Percentiles rank a stretch among this genome's conserved stretches.
Conservation (phyloP, 2,329 filamentous ascomycete species). For the Penicillium sp. region DNA sequence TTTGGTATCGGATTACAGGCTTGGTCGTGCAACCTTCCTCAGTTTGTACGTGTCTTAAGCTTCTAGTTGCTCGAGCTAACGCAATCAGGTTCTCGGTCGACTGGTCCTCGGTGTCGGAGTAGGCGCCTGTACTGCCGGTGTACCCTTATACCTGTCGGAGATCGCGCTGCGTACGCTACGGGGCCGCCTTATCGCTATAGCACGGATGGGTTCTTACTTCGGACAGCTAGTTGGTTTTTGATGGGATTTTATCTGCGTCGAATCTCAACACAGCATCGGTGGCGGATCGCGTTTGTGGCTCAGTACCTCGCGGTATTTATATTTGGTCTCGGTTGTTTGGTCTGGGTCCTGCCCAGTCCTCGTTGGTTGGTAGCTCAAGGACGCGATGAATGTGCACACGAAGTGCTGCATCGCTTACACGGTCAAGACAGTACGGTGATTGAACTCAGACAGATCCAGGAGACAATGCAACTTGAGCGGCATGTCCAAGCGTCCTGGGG, state of each 20-base stretch:
- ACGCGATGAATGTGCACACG: slow-evolving; percentile 25
- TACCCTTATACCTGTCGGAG: slow-evolving; percentile 27
- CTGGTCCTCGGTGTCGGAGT: slow-evolving; percentile 23
- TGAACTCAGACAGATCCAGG: slow-evolving; percentile 26
- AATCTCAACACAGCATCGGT: slow-evolving; percentile 23
- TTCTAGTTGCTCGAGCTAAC: background rate
- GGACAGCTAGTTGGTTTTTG: slow-evolving; percentile 17
- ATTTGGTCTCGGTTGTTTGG: slow-evolving; percentile 18
- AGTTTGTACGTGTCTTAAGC: slow-evolving; percentile 22
- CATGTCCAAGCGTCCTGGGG: slow-evolving; percentile 12
- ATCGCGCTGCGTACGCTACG: slow-evolving; percentile 25
- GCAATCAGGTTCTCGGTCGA: slow-evolving; percentile 22
- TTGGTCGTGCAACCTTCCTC: slow-evolving; percentile 25
- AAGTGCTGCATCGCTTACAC: slow-evolving; percentile 26
- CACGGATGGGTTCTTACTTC: slow-evolving; percentile 20
- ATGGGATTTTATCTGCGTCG: slow-evolving; percentile 26
- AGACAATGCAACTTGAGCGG: slow-evolving; percentile 7
- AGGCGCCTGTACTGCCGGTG: slow-evolving; percentile 23
- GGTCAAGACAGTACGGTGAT: slow-evolving; percentile 22
- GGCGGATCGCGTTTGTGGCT: slow-evolving; percentile 27
- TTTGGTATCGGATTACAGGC: slow-evolving; percentile 25
- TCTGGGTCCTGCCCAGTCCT: slow-evolving; percentile 24
- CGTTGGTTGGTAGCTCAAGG: slow-evolving; percentile 28
- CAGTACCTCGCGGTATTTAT: slow-evolving; percentile 25
- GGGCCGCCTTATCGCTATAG: slow-evolving; percentile 23